Percentiles rank a stretch among this genome's conserved stretches.
Conservation (phyloP, 2,329 filamentous ascomycete species). For the Phialophora chinensis region DNA sequence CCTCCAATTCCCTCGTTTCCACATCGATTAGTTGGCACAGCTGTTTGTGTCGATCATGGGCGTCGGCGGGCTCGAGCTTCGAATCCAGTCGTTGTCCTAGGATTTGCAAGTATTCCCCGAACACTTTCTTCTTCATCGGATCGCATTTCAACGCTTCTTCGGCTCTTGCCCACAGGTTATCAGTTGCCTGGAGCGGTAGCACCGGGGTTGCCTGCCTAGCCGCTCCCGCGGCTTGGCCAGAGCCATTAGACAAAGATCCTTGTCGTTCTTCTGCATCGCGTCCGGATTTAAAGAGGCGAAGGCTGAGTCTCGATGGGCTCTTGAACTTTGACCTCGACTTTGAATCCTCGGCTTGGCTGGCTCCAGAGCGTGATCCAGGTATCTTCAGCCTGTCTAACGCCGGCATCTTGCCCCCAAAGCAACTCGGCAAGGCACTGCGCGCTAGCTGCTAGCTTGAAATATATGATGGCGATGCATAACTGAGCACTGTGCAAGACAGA, state of each 20-base stretch:
- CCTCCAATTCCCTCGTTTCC: not conserved
- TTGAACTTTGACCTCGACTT: not conserved
- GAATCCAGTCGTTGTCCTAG: not conserved
- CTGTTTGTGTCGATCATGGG: not conserved
- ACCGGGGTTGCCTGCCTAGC: not conserved
- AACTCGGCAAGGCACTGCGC: too few relatives aligned
- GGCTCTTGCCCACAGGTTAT: slow-evolving; percentile 2
- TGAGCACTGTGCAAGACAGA: too few relatives aligned
- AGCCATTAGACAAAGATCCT: not conserved
- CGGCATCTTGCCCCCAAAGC: too few relatives aligned
- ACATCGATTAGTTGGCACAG: slow-evolving; percentile 10
- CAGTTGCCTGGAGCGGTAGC: not conserved
- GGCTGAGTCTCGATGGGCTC: not conserved
- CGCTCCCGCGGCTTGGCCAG: not conserved
- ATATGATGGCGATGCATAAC: too few relatives aligned
- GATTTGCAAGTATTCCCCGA: not conserved
- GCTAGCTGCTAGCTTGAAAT: too few relatives aligned
- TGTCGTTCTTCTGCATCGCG: not conserved
- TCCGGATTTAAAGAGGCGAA: not conserved
- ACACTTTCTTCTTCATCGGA: not conserved
- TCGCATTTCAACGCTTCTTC: slow-evolving; percentile 1
- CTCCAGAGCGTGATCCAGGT: not conserved
- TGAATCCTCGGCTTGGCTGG: not conserved
- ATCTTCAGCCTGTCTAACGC: too few relatives aligned
- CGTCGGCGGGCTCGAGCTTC: slow-evolving; percentile 5